Conservation (phyloP, 768 basidiomycete species). For the Trametes maxima region DNA sequence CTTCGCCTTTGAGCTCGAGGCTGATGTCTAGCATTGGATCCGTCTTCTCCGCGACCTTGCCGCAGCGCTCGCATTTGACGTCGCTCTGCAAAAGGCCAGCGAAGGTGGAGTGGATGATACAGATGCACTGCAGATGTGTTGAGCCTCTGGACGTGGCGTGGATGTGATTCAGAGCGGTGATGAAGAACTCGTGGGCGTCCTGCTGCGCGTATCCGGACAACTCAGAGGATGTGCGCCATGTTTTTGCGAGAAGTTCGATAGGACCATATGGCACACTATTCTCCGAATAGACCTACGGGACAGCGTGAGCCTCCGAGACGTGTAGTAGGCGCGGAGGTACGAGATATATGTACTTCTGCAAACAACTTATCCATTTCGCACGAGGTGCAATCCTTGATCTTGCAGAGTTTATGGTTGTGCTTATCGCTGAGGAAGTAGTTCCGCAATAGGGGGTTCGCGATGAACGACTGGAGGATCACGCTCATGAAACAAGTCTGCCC, state of each 20-base stretch:
- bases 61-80: constrained; percentile 85
- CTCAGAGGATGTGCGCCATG: constrained; percentile 79
- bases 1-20: constrained; percentile 68
- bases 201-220: constrained; percentile 93
- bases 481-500: constrained; percentile 96
- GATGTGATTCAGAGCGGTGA: constrained; percentile 82
- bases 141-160: constrained; percentile 77
- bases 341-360: constrained; percentile 52
- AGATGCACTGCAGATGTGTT: constrained; percentile 81
- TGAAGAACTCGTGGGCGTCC: constrained; percentile 90
- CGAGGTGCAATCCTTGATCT: constrained; percentile 73
- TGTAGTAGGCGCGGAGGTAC: background rate
- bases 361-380: constrained; percentile 94
- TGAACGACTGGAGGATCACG: constrained; percentile 84
- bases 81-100: constrained; percentile 86
- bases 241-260: constrained; percentile 77
- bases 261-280: constrained; percentile 75
- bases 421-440: constrained; percentile 90
- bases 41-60: constrained; percentile 71
- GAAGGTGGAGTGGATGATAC: constrained; percentile 90
- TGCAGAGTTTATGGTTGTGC: constrained; percentile 77
- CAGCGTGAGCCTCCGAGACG: constrained; percentile 1
- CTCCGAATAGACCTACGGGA: constrained; percentile 43
- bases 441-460: constrained; percentile 87
- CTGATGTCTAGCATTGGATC: constrained; percentile 94